Conservation (phyloP, 768 basidiomycete genomes). For the Lentinula sp. region DNA sequence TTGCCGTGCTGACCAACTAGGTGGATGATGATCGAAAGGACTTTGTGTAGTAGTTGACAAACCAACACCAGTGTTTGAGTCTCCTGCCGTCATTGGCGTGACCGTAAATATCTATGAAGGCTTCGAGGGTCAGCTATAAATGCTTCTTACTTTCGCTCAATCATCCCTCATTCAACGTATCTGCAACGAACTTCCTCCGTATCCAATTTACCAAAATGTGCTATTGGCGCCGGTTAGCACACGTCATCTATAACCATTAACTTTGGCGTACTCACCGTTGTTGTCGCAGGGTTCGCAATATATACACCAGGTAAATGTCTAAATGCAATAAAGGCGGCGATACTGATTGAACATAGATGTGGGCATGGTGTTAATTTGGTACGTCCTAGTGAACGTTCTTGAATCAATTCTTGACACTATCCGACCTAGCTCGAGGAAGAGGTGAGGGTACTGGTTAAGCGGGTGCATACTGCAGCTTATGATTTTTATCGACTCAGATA, state of each 20-base stretch:
- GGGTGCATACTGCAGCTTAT: not conserved
- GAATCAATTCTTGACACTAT: constrained; percentile 4
- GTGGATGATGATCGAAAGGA: not conserved
- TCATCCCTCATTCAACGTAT: constrained; percentile 7
- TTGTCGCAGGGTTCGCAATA: constrained; percentile 45
- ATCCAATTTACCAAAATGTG: constrained; percentile 35
- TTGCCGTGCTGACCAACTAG: not conserved
- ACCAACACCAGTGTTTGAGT: not conserved
- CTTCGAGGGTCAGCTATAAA: constrained; percentile 2
- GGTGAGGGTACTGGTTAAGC: constrained; percentile 19
- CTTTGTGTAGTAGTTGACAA: not conserved
- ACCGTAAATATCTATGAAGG: not conserved
- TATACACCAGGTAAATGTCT: constrained; percentile 41
- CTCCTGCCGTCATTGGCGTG: constrained; percentile 3
- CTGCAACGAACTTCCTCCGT: not conserved
- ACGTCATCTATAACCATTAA: not conserved
- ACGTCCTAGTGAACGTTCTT: constrained; percentile 12
- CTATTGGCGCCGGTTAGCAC: constrained; percentile 51
- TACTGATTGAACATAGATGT: constrained; percentile 31
- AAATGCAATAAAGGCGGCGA: constrained; percentile 6
- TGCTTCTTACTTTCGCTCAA: not conserved
- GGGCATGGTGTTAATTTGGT: constrained; percentile 49
- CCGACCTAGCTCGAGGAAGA: constrained; percentile 51
- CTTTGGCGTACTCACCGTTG: constrained; percentile 16
- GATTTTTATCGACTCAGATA: constrained; percentile 34